Percentiles rank a stretch among this genome's conserved stretches.
Conservation (phyloP, 2,329 filamentous ascomycete genomes). For the Cladosporium sp. region DNA sequence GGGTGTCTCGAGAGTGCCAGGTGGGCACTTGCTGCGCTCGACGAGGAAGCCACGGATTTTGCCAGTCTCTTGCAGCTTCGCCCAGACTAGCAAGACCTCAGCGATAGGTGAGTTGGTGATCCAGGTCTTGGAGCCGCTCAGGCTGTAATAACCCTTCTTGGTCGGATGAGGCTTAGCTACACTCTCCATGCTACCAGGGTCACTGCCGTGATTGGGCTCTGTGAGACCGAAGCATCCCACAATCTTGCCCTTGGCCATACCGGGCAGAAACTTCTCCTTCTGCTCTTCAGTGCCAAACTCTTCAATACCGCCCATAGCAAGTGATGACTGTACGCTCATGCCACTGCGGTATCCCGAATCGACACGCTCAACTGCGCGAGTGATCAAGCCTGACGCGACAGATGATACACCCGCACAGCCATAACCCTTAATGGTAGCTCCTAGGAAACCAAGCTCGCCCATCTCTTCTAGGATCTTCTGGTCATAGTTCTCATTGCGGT, state of each 20-base stretch:
- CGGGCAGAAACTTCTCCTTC: conserved; percentile 77
- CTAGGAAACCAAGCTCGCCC: conserved; percentile 85
- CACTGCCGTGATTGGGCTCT: conserved; percentile 88
- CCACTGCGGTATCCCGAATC: conserved; percentile 89
- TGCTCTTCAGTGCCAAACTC: conserved; percentile 83
- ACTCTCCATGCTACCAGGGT: conserved; percentile 88
- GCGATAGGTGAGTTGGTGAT: conserved; percentile 92
- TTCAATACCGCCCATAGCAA: conserved; percentile 90
- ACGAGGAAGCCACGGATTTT: conserved; percentile 93
- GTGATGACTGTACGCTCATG: conserved; percentile 88
- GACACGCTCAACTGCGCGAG: conserved; percentile 82
- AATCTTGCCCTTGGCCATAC: conserved; percentile 76
- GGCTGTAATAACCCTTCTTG: conserved; percentile 73
- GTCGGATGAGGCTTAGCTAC: conserved; percentile 77
- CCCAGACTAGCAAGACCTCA: conserved; percentile 84
- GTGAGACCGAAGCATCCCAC: conserved; percentile 86
- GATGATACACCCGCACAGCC: conserved; percentile 84
- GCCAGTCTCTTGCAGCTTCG: conserved; percentile 82
- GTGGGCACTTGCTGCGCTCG: conserved; percentile 77
- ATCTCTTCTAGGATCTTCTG: conserved; percentile 82
- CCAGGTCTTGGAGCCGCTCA: conserved; percentile 88
- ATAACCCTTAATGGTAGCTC: conserved; percentile 81
- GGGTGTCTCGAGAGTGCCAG: conserved; percentile 87
- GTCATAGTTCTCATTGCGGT: conserved; percentile 83
- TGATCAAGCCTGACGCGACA: conserved; percentile 85